Percentiles rank a stretch among this genome's conserved stretches.
Conservation (phyloP, 2,329 filamentous ascomycete species). For the Cladorrhinum sp. region DNA sequence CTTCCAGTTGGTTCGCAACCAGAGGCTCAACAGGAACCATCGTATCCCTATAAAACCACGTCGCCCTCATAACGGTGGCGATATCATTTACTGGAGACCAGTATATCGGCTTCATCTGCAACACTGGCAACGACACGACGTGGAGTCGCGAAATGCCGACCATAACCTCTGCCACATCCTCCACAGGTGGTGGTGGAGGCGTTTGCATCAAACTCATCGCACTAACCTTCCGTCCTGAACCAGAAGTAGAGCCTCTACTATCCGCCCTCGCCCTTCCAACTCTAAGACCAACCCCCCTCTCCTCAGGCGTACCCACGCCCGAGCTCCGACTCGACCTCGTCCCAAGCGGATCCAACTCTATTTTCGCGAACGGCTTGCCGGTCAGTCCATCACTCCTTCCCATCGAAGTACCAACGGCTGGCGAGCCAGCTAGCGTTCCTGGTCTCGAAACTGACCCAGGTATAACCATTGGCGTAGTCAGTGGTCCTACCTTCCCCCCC, state of each 20-base stretch:
- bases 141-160: slow-evolving; percentile 91
- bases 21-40: slow-evolving; percentile 85
- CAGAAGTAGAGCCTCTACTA: slow-evolving; percentile 21
- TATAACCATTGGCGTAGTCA: neutral
- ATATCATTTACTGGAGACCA: slow-evolving; percentile 94
- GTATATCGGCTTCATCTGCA: slow-evolving; percentile 95
- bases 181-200: neutral
- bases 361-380: slow-evolving; percentile 52
- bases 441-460: neutral
- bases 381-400: slow-evolving; percentile 45
- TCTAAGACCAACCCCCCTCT: slow-evolving; percentile 8
- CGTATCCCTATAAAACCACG: slow-evolving; percentile 95
- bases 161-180: slow-evolving; percentile 57
- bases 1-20: slow-evolving; percentile 88
- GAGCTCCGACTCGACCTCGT: slow-evolving; percentile 20
- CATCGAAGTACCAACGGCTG: neutral
- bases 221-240: neutral
- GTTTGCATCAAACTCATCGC: neutral
- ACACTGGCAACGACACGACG: slow-evolving; percentile 74
- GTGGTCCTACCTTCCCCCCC: neutral
- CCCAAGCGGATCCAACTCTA: slow-evolving; percentile 29
- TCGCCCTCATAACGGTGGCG: slow-evolving; percentile 76
- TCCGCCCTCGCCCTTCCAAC: slow-evolving; percentile 20
- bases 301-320: slow-evolving; percentile 22
- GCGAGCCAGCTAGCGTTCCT: neutral